phyloP scores from a whole-genome alignment of 2,329 filamentous ascomycete species.

The Cladosporium sp. region DNA sequence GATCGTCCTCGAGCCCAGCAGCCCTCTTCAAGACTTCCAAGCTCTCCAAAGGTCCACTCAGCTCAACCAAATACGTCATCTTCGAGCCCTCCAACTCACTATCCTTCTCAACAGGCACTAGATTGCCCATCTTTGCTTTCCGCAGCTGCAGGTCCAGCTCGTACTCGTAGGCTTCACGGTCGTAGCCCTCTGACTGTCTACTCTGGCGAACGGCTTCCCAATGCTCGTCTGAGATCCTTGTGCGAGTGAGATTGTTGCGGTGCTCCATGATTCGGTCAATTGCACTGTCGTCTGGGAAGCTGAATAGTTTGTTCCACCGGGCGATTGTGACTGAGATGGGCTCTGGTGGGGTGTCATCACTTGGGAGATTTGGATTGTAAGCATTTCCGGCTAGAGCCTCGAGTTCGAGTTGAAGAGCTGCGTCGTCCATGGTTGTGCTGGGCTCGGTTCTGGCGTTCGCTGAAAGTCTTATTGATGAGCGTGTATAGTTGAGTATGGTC shows the following conservation, averaged over 20 bases:
- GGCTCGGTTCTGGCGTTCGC: no score
- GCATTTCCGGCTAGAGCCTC: constrained; percentile 26
- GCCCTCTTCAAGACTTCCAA: constrained; percentile 28
- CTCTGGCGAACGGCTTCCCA: constrained; percentile 31
- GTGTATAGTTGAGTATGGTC: no score
- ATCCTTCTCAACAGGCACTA: constrained; percentile 11
- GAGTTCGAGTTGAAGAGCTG: constrained; percentile 22
- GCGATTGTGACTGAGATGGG: constrained; percentile 24
- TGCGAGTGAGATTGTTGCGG: constrained; percentile 31
- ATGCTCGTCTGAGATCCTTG: constrained; percentile 33
- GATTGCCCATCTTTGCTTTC: constrained; percentile 21
- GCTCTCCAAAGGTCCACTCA: constrained; percentile 26
- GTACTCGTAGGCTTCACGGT: constrained; percentile 40
- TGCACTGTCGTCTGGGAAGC: constrained; percentile 30
- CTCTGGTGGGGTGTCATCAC: constrained; percentile 11
- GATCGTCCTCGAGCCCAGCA: constrained; percentile 27
- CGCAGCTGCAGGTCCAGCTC: constrained; percentile 28
- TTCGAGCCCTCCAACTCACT: constrained; percentile 11
- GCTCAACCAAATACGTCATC: constrained; percentile 28
- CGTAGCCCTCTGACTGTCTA: constrained; percentile 33
- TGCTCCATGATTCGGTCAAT: constrained; percentile 31
- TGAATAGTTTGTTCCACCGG: constrained; percentile 36
- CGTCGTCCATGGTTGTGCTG: constrained; percentile 20
- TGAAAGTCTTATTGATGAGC: no score
- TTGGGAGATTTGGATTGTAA: constrained; percentile 5